These are phyloP conservation scores for Ceratocystis albifundus DNA, from an alignment of 2,329 filamentous ascomycete genomes.

Conservation along the genomic window DNA sequence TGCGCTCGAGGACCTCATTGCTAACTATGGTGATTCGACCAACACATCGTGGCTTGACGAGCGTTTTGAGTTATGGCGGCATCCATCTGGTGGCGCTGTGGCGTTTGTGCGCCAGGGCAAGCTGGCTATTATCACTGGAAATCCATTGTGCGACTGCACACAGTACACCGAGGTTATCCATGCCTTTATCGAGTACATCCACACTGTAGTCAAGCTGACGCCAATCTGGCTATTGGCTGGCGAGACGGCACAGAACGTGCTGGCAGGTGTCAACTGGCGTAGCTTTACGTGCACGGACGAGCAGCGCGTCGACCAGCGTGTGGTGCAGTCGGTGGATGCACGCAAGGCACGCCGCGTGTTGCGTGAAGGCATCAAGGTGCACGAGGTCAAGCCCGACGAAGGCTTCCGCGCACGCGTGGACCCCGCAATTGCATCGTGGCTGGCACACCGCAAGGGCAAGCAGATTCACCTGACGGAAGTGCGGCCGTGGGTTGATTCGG, in stretches of 20 bases:
- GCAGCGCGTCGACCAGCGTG: constrained; percentile 64
- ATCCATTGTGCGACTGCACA: constrained; percentile 69
- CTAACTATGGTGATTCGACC: constrained; percentile 88
- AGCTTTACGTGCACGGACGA: constrained; percentile 81
- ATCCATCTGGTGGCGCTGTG: constrained; percentile 64
- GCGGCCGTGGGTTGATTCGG: constrained; percentile 71
- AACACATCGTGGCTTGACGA: constrained; percentile 92
- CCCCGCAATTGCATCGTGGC: constrained; percentile 66
- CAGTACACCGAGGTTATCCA: constrained; percentile 66
- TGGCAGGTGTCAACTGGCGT: constrained; percentile 75
- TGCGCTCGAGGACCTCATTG: constrained; percentile 67
- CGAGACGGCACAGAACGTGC: constrained; percentile 61
- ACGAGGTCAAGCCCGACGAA: constrained; percentile 56
- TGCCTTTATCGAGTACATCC: constrained; percentile 64
- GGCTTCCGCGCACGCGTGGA: constrained; percentile 61
- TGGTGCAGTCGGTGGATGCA: constrained; percentile 48
- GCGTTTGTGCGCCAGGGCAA: constrained; percentile 67
- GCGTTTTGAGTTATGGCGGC: constrained; percentile 78
- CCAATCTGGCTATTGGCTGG: constrained; percentile 87
- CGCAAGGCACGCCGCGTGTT: constrained; percentile 72
- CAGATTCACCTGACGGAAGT: constrained; percentile 89
- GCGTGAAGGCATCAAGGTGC: constrained; percentile 71
- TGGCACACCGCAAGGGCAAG: constrained; percentile 62
- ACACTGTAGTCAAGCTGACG: constrained; percentile 56
- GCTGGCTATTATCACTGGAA: constrained; percentile 73